Percentiles rank a stretch among this genome's conserved stretches.
phyloP scores from a whole-genome alignment of 441 rosid genomes.

The Erodium moschatum region DNA sequence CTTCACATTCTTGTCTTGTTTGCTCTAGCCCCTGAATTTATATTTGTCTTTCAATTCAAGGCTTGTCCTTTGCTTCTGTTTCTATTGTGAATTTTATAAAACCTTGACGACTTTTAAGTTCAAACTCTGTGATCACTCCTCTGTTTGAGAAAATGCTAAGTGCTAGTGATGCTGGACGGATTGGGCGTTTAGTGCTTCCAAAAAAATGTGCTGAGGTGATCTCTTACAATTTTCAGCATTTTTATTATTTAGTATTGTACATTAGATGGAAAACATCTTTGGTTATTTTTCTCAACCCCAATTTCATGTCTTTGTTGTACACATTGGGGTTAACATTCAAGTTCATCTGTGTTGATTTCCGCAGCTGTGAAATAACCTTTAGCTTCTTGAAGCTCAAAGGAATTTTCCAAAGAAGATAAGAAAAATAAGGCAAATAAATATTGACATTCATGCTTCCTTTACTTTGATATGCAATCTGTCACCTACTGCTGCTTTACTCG shows the following conservation, averaged over 20 bases:
- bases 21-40: slow-evolving; percentile 1
- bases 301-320: not conserved
- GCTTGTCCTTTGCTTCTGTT: slow-evolving; percentile 14
- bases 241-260: slow-evolving; percentile 14
- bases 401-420: not conserved
- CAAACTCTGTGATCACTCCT: slow-evolving; percentile 73
- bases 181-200: slow-evolving; percentile 89
- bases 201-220: slow-evolving; percentile 90
- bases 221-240: slow-evolving; percentile 15
- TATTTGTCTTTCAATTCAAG: no score
- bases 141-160: slow-evolving; percentile 96
- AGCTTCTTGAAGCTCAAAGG: not conserved
- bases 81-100: slow-evolving; percentile 11
- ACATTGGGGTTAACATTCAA: not conserved
- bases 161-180: slow-evolving; percentile 91
- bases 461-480: not conserved
- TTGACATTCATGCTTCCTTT: not conserved
- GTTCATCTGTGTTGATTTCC: not conserved
- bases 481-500: not conserved
- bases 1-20: slow-evolving; percentile 1
- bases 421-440: not conserved
- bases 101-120: slow-evolving; percentile 64
- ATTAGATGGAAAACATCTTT: slow-evolving; percentile 9
- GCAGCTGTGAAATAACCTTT: not conserved
- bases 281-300: not conserved